Evolutionary conservation across 108 stramenopile genomes (phyloP).

Genomic region (Conticribra weissflogii): DNA sequence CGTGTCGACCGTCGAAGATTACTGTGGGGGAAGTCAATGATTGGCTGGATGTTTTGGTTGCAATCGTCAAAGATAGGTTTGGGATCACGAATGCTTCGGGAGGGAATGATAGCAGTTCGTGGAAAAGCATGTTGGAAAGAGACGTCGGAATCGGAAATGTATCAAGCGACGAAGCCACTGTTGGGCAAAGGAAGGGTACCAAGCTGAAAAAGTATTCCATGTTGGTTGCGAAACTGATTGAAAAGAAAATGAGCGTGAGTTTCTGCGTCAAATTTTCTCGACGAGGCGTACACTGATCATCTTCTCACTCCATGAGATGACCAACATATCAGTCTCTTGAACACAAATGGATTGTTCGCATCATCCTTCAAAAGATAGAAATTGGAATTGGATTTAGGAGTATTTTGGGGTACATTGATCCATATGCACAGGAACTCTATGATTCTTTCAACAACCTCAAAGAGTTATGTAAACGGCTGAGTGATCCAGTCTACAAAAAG

Average conservation of each 20-base stretch:
- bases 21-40: constrained; percentile 75
- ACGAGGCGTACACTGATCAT: not conserved
- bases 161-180: not conserved
- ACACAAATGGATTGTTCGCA: constrained; percentile 85
- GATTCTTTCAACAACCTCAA: constrained; percentile 46
- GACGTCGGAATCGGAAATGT: constrained; percentile 11
- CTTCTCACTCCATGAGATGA: constrained; percentile 1
- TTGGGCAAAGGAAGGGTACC: constrained; percentile 17
- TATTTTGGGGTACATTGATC: constrained; percentile 56
- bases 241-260: constrained; percentile 44
- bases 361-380: constrained; percentile 66
- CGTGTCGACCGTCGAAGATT: constrained; percentile 41
- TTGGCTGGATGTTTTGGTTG: constrained; percentile 74
- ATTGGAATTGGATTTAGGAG: constrained; percentile 56
- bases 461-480: constrained; percentile 38
- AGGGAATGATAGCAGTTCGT: not conserved
- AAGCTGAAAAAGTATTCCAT: constrained; percentile 41
- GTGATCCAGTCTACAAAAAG: constrained; percentile 40
- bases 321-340: constrained; percentile 69
- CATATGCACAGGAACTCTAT: constrained; percentile 53
- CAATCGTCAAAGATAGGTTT: constrained; percentile 32
- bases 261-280: not conserved
- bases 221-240: constrained; percentile 44
- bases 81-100: constrained; percentile 15
- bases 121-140: constrained; percentile 19